phyloP scores from a whole-genome alignment of 768 basidiomycete genomes.

The Clavulina sp. region DNA sequence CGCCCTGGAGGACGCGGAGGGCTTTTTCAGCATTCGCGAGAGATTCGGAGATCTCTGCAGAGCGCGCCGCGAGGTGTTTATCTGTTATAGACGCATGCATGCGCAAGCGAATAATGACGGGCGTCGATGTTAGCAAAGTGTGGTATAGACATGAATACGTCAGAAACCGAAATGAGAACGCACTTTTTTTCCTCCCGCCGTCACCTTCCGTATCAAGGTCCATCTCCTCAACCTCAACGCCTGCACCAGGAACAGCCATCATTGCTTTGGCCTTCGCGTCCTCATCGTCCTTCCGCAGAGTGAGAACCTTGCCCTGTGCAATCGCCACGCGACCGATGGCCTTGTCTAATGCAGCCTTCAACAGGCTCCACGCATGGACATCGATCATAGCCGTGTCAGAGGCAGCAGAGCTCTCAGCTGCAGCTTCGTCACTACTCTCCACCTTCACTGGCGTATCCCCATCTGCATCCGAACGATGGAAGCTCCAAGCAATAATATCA shows the following conservation, averaged over 20 bases:
- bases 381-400: background rate
- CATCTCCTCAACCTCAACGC: slow-evolving; percentile 30
- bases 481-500: slow-evolving; percentile 78
- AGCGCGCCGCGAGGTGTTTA: slow-evolving; percentile 31
- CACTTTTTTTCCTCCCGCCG: slow-evolving; percentile 5
- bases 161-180: background rate
- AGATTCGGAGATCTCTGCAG: slow-evolving; percentile 33
- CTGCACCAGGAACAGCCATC: slow-evolving; percentile 17
- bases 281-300: slow-evolving; percentile 75
- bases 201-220: slow-evolving; percentile 54
- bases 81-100: slow-evolving; percentile 11
- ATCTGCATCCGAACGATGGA: slow-evolving; percentile 23
- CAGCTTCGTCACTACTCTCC: too few relatives aligned
- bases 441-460: too few relatives aligned
- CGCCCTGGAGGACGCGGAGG: slow-evolving; percentile 50
- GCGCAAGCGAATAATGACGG: background rate
- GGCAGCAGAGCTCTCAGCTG: slow-evolving; percentile 19
- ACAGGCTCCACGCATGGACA: slow-evolving; percentile 64
- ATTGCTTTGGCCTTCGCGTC: slow-evolving; percentile 56
- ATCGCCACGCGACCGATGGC: slow-evolving; percentile 74
- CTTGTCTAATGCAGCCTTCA: slow-evolving; percentile 74
- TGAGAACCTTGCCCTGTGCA: slow-evolving; percentile 53
- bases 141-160: background rate
- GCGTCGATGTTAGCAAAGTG: slow-evolving; percentile 5
- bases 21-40: slow-evolving; percentile 60